phyloP scores from a whole-genome alignment of 2,329 filamentous ascomycete species.

The Calonectria ilicicola region DNA sequence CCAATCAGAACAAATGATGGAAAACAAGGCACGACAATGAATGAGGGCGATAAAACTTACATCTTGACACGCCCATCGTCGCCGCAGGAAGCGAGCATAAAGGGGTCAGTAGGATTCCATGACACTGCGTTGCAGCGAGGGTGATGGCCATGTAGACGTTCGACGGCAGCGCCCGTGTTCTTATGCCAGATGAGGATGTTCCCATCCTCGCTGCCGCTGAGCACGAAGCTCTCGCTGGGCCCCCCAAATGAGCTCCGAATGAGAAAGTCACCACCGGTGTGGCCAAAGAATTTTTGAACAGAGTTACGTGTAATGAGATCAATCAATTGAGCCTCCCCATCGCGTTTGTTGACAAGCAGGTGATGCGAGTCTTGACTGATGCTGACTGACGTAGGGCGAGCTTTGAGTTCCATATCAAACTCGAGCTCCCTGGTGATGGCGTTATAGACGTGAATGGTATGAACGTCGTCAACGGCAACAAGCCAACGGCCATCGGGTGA shows the following conservation, averaged over 20 bases:
- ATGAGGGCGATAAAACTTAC: slow-evolving; percentile 63
- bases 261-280: slow-evolving; percentile 79
- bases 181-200: slow-evolving; percentile 92
- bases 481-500: slow-evolving; percentile 84
- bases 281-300: slow-evolving; percentile 81
- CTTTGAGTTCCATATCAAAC: slow-evolving; percentile 75
- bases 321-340: slow-evolving; percentile 82
- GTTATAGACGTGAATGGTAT: slow-evolving; percentile 85
- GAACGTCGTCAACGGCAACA: slow-evolving; percentile 79
- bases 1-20: neutral
- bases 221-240: slow-evolving; percentile 89
- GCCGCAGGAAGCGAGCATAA: slow-evolving; percentile 90
- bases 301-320: slow-evolving; percentile 79
- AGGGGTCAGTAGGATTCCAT: slow-evolving; percentile 88
- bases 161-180: slow-evolving; percentile 80
- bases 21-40: neutral
- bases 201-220: slow-evolving; percentile 88
- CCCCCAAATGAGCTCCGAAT: slow-evolving; percentile 90
- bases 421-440: slow-evolving; percentile 79
- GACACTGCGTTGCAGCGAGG: slow-evolving; percentile 86
- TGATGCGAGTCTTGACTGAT: slow-evolving; percentile 85
- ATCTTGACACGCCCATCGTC: slow-evolving; percentile 90
- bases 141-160: slow-evolving; percentile 80
- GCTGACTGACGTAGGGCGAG: slow-evolving; percentile 80
- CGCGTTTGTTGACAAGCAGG: slow-evolving; percentile 84